Conservation (phyloP, 257 asterid species). For the Nicotiana benthamiana region DNA sequence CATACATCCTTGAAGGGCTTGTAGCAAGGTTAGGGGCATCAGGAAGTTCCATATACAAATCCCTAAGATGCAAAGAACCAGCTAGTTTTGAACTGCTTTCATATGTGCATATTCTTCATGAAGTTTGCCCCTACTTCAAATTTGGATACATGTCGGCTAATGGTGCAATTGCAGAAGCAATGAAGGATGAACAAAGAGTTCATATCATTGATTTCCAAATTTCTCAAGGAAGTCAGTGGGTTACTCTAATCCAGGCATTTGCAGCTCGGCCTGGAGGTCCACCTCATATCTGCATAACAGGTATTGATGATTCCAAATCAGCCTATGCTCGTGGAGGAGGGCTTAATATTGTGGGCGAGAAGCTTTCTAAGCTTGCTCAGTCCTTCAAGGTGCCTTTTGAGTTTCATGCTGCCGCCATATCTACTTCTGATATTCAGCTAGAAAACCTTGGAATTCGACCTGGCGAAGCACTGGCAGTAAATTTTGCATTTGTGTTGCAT, state of each 20-base stretch:
- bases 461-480: not conserved
- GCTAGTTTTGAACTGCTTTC: constrained; percentile 10
- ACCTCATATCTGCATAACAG: not conserved
- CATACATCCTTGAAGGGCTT: constrained; percentile 9
- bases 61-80: constrained; percentile 5
- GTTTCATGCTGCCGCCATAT: not conserved
- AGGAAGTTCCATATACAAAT: not conserved
- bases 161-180: constrained; percentile 9
- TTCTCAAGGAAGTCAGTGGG: not conserved
- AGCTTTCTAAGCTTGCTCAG: not conserved
- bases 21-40: constrained; percentile 8
- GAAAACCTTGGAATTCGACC: not conserved
- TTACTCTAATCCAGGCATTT: not conserved
- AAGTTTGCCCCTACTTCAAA: constrained; percentile 6
- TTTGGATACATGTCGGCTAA: constrained; percentile 12
- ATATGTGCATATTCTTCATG: constrained; percentile 7
- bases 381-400: not conserved
- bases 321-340: not conserved
- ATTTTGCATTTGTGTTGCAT: not conserved
- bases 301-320: not conserved
- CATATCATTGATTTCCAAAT: not conserved
- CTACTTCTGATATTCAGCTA: not conserved
- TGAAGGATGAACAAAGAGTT: not conserved
- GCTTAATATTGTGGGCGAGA: not conserved
- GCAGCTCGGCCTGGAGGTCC: not conserved